Evolutionary conservation across 306 rosid genomes (phyloP).

Genomic region (Trifolium repens): DNA sequence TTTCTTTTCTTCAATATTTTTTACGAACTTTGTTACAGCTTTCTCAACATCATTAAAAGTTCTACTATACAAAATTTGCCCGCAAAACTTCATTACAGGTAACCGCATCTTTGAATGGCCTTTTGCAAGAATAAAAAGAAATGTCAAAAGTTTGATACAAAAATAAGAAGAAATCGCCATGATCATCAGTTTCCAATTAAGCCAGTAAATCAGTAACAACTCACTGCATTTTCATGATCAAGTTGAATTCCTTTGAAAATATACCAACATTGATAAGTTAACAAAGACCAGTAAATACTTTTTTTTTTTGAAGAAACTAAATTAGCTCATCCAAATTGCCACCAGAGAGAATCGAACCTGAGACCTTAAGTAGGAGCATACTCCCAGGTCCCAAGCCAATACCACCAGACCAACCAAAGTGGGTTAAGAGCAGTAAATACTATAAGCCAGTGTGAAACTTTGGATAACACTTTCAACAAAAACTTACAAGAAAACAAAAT

Average conservation of each 20-base stretch:
- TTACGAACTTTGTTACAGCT: slow-evolving; percentile 53
- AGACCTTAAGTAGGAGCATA: no score
- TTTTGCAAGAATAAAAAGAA: slow-evolving; percentile 37
- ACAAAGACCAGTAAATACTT: background rate
- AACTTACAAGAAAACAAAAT: background rate
- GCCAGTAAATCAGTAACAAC: background rate
- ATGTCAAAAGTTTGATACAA: slow-evolving; percentile 6
- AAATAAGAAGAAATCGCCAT: background rate
- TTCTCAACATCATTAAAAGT: slow-evolving; percentile 63
- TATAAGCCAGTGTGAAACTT: background rate
- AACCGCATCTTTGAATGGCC: slow-evolving; percentile 54
- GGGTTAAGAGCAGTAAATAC: background rate
- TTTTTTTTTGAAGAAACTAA: no score
- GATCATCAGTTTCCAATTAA: background rate
- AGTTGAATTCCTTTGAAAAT: slow-evolving; percentile 8
- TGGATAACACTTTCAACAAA: background rate
- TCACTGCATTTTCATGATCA: background rate
- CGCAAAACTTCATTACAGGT: slow-evolving; percentile 71
- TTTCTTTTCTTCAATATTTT: slow-evolving; percentile 46
- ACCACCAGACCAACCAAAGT: no score
- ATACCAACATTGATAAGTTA: background rate
- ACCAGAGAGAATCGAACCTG: no score
- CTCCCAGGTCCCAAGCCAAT: no score
- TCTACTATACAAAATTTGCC: slow-evolving; percentile 69
- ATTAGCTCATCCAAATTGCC: no score